These are phyloP conservation scores for Cladosporium colombiae DNA, from an alignment of 2,329 filamentous ascomycete species.

Conservation along the genomic window DNA sequence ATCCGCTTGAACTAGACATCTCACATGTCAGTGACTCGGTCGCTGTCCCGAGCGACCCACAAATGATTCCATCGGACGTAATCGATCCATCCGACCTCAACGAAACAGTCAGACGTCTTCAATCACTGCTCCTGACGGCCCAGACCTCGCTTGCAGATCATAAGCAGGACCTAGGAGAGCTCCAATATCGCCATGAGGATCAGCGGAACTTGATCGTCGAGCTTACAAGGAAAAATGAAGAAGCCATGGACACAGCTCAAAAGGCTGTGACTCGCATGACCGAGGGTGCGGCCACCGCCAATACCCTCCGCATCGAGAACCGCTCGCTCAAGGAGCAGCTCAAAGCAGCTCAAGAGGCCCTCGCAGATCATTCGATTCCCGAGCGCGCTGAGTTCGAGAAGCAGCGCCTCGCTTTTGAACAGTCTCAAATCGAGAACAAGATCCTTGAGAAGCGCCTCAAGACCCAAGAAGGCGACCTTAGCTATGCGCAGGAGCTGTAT, in stretches of 20 bases:
- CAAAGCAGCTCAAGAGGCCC: slow-evolving; percentile 30
- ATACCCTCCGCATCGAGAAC: slow-evolving; percentile 30
- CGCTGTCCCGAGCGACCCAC: slow-evolving; percentile 31
- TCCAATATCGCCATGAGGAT: slow-evolving; percentile 38
- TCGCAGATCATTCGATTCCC: slow-evolving; percentile 34
- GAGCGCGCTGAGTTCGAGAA: slow-evolving; percentile 38
- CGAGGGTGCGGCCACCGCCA: slow-evolving; percentile 11
- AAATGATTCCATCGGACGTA: background rate
- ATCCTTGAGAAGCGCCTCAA: slow-evolving; percentile 36
- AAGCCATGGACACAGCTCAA: slow-evolving; percentile 28
- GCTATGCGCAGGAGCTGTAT: slow-evolving; percentile 61
- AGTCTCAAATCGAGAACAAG: slow-evolving; percentile 29
- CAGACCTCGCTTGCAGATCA: slow-evolving; percentile 33
- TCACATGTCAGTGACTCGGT: slow-evolving; percentile 48
- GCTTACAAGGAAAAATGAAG: slow-evolving; percentile 31
- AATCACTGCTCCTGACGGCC: slow-evolving; percentile 26
- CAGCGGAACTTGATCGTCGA: slow-evolving; percentile 33
- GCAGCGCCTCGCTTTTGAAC: slow-evolving; percentile 27
- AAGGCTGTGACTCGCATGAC: slow-evolving; percentile 29
- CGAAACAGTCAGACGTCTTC: slow-evolving; percentile 28
- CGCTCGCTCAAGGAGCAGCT: slow-evolving; percentile 34
- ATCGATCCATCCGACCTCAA: slow-evolving; percentile 6
- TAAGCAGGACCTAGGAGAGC: slow-evolving; percentile 32
- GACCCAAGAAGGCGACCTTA: slow-evolving; percentile 49
- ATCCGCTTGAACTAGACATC: slow-evolving; percentile 38